Conservation (phyloP, 345 rosid species). For the Citropsis articulata region DNA sequence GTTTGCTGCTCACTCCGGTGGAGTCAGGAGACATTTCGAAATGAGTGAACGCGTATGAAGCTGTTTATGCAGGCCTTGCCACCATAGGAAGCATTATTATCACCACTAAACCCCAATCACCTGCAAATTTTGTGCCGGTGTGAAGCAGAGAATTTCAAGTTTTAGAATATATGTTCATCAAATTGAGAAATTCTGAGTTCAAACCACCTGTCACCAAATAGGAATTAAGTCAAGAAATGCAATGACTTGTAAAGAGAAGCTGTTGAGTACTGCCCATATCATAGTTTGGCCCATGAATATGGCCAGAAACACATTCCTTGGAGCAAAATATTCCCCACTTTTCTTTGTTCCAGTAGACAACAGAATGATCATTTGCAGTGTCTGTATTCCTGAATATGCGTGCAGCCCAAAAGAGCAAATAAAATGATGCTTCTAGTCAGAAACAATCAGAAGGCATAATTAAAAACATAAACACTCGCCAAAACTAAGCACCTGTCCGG, state of each 20-base stretch:
- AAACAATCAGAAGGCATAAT: no score
- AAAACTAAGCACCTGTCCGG: slow-evolving; percentile 41
- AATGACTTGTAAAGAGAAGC: slow-evolving; percentile 47
- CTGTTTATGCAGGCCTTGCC: slow-evolving; percentile 41
- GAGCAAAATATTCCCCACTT: slow-evolving; percentile 57
- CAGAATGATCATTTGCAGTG: slow-evolving; percentile 59
- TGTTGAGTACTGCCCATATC: slow-evolving; percentile 68
- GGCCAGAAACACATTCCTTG: slow-evolving; percentile 49
- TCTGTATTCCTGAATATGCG: slow-evolving; percentile 63
- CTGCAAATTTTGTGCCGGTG: not conserved
- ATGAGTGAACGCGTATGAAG: slow-evolving; percentile 49
- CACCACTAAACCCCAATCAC: slow-evolving; percentile 16
- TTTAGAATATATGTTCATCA: not conserved
- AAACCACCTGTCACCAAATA: slow-evolving; percentile 67
- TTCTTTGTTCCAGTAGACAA: slow-evolving; percentile 52
- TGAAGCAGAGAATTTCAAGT: not conserved
- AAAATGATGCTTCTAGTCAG: no score
- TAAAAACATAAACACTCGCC: no score
- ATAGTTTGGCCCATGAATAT: slow-evolving; percentile 51
- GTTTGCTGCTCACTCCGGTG: slow-evolving; percentile 51
- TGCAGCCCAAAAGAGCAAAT: no score
- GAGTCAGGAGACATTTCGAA: slow-evolving; percentile 40
- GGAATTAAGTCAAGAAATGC: slow-evolving; percentile 61
- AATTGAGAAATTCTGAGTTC: not conserved
- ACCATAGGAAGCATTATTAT: slow-evolving; percentile 57